Evolutionary conservation across 805 yeast species (phyloP), one percentile per base, ranked within the genome.

Genomic region (Candida patagonica): DNA sequence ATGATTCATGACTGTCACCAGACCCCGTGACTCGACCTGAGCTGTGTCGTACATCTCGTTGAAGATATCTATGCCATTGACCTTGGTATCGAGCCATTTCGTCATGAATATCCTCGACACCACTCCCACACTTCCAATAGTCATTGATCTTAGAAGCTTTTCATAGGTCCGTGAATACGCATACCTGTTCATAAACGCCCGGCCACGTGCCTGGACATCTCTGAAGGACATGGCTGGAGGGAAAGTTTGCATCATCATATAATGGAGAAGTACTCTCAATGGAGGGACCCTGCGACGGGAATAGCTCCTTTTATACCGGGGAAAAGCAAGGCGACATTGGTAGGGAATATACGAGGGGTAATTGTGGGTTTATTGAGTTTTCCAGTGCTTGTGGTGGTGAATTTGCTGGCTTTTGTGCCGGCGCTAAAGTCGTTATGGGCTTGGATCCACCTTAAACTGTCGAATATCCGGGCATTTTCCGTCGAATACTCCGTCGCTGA

Each of bases 221-320:
- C 43, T 31, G 33, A 44, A 48, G 8, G 52, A 48, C 52, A 48
- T 48, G 34, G n/a, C n/a, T n/a, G n/a, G n/a, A n/a, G n/a, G n/a
- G n/a, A n/a, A n/a, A n/a, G n/a, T n/a, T n/a, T n/a, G n/a, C n/a
- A n/a, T n/a, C n/a, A n/a, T n/a, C n/a, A n/a, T n/a, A 8, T 29
- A 17, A 81, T 87, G 95, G 94, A 83, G 62, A 80, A 82, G 61
- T 87, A 75, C 62, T 77, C 92, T 20, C 71, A 72, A 45, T 86
- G 83, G 79, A 71, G 95, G 59, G 96, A 86, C 55, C 82, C 78
- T 46, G 92, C 89, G 4, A 87, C 96, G 1, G 96, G 96, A n/a
- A 82, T 87, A 26, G 79, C 94, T 0, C 96, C 96, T 2, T 86
- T 85, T 49, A 65, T 81, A 15, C 45, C 54, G 4, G 44, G 52